Base-by-base conservation (phyloP, 768 basidiomycete species). In the Psilocybe cyanescens region DNA sequence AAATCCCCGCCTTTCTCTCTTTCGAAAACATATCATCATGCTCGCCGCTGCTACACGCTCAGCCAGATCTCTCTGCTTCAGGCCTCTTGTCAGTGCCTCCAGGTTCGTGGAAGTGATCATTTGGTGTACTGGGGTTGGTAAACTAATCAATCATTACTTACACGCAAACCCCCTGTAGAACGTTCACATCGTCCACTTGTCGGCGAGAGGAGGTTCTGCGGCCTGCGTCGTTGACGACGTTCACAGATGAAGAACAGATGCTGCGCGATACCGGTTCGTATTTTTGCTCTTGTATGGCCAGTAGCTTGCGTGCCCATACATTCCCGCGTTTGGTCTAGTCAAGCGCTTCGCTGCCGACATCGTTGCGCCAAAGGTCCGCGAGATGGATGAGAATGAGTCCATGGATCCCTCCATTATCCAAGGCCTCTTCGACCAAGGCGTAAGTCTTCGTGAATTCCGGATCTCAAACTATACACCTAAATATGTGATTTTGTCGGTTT, bases 371-470 rank as follows among this genome's bases (percentile, higher is more conserved):
- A 93, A 89, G 74, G 96, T 97, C 60, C 85, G 88, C 19, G 95
- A 96, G 74, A 99, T 99, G 97, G 97, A 99, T 70, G 97, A 99
- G 82, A 91, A 89, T 58, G 97, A 99, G 76, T 78, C 74, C 59
- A 99, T 99, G 97, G 95, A 98, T 72, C 87, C 92, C 1, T 82
- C 78, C 0, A 74, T 99, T 64, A 93, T 99, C 70, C 81, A 91
- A 68, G 94, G 88, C 0, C 82, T 98, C 11, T 99, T 98, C 64
- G 95, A 97, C 53, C 95, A 97, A 76, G 97, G 97, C 16, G 95
- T 97, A 71, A 68, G 91, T 76, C 3, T 29, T 12, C 33, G 17
- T 35, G 17, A 19, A 41, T 39, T 45, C 50, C 57, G 53, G 51
- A 58, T 44, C 58, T 59, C 33, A 35, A 5, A 14, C n/a, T 8